Evolutionary conservation across 768 basidiomycete species (phyloP).

Genomic region (Rhizopogon sp.): DNA sequence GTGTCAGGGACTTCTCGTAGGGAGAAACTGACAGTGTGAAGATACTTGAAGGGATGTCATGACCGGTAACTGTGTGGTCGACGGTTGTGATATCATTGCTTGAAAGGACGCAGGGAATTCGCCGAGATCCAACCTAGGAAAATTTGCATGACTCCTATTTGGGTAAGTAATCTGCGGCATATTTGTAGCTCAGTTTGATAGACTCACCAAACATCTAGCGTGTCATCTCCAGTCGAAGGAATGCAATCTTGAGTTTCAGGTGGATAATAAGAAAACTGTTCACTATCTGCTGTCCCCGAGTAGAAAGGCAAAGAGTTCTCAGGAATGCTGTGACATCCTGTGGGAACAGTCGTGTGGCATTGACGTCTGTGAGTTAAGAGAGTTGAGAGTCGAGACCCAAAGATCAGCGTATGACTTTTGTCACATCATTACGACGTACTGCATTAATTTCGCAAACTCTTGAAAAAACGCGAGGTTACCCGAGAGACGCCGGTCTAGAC

Average conservation of each 20-base stretch:
- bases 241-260: neutral
- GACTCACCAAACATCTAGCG: neutral
- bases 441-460: neutral
- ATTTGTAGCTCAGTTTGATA: too few relatives aligned
- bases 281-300: neutral
- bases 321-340: neutral
- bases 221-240: neutral
- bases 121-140: neutral
- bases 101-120: neutral
- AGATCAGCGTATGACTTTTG: neutral
- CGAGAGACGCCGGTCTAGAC: neutral
- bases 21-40: neutral
- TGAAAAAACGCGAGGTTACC: neutral
- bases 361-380: neutral
- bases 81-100: neutral
- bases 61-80: neutral
- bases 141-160: neutral
- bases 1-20: neutral
- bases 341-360: neutral
- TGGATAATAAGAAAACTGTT: neutral
- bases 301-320: neutral
- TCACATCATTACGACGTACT: neutral
- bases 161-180: neutral
- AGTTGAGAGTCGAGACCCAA: neutral
- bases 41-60: neutral